phyloP scores from a whole-genome alignment of 2,329 filamentous ascomycete genomes.

The Lomentospora prolificans region DNA sequence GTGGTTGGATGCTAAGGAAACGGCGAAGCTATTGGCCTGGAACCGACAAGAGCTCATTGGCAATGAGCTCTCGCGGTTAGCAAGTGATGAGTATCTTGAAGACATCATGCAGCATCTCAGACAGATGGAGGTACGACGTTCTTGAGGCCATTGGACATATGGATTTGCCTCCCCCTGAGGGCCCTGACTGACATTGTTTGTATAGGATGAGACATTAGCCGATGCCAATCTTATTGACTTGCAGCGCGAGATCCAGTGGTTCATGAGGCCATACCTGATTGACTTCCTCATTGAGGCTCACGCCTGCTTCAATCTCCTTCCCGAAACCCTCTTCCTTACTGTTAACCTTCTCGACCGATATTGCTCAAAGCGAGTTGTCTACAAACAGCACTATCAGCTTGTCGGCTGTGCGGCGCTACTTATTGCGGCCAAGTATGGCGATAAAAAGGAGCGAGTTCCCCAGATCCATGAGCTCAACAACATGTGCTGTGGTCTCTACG shows the following conservation, averaged over 20 bases:
- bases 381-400: slow-evolving; percentile 97
- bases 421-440: slow-evolving; percentile 96
- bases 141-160: not conserved
- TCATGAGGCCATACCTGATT: slow-evolving; percentile 90
- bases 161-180: slow-evolving; percentile 12
- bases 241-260: slow-evolving; percentile 99
- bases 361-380: slow-evolving; percentile 94
- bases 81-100: slow-evolving; percentile 84
- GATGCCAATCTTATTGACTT: slow-evolving; percentile 98
- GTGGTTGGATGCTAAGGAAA: slow-evolving; percentile 63
- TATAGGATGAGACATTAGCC: slow-evolving; percentile 70
- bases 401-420: slow-evolving; percentile 93
- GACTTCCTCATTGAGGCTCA: slow-evolving; percentile 98
- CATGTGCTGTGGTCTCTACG: slow-evolving; percentile 98
- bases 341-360: slow-evolving; percentile 96
- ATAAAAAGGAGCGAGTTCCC: slow-evolving; percentile 97
- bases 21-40: slow-evolving; percentile 67
- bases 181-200: not conserved
- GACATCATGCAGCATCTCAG: slow-evolving; percentile 92
- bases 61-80: slow-evolving; percentile 76
- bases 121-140: slow-evolving; percentile 66
- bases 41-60: slow-evolving; percentile 81
- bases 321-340: slow-evolving; percentile 90
- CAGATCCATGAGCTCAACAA: slow-evolving; percentile 95
- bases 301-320: slow-evolving; percentile 83